Conservation (phyloP, 225 moss, liverwort and hornwort species). For the Sphagnum contortum region DNA sequence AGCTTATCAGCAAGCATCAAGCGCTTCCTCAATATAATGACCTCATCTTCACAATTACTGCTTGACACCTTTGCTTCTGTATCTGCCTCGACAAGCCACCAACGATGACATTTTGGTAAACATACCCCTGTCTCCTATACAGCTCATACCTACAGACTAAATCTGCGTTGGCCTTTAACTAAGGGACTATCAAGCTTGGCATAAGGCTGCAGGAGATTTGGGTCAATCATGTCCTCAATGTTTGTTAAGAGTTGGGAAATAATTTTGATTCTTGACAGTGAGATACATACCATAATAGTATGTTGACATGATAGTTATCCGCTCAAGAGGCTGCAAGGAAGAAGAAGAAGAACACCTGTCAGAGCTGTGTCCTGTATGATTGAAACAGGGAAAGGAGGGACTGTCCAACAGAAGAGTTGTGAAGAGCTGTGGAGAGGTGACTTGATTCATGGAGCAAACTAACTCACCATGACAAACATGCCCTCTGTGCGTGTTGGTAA, state of each 20-base stretch:
- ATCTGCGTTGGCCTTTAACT: no score
- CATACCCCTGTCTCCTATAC: background rate
- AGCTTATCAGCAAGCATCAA: constrained; percentile 60
- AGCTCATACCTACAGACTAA: no score
- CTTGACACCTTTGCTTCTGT: constrained; percentile 41
- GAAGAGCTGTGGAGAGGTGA: background rate
- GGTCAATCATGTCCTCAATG: background rate
- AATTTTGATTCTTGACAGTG: background rate
- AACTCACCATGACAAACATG: constrained; percentile 88
- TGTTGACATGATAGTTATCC: constrained; percentile 78
- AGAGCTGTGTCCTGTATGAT: no score
- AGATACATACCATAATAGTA: constrained; percentile 71
- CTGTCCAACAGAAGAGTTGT: no score
- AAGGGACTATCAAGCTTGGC: background rate
- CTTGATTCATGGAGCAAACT: background rate
- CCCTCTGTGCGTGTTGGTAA: constrained; percentile 80
- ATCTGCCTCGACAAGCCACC: constrained; percentile 29
- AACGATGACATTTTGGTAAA: background rate
- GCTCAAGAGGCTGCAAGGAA: constrained; percentile 67
- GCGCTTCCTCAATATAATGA: constrained; percentile 50
- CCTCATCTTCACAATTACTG: constrained; percentile 62
- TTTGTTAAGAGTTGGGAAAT: background rate
- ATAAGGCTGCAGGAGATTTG: no score
- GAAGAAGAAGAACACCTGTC: background rate
- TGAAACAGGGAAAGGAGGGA: no score